Evolutionary conservation across 805 yeast genomes (phyloP).

Genomic region (Yarrowia sp.): DNA sequence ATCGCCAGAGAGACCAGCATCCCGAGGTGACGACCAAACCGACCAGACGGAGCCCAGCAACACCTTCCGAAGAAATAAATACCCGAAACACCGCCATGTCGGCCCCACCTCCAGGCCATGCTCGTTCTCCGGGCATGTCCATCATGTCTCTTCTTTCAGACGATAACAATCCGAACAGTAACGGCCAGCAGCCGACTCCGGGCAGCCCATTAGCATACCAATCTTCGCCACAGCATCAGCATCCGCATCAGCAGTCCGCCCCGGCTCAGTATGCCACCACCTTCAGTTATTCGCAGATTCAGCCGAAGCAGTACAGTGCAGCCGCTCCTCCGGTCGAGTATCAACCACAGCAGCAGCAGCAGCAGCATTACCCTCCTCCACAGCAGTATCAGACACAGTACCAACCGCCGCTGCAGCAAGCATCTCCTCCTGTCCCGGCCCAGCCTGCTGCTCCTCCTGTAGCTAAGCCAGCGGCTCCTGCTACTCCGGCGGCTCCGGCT

Average conservation of each 20-base stretch:
- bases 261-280: constrained; percentile 26
- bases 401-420: background rate
- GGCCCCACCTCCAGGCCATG: constrained; percentile 3
- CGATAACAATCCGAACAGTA: constrained; percentile 17
- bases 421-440: background rate
- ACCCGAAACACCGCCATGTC: background rate
- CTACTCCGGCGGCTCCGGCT: constrained; percentile 23
- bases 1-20: background rate
- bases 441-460: background rate
- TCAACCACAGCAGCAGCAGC: background rate
- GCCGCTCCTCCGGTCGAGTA: background rate
- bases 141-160: constrained; percentile 23
- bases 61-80: too few relatives aligned
- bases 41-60: too few relatives aligned
- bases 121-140: constrained; percentile 25
- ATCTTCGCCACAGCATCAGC: constrained; percentile 1
- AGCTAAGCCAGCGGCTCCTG: constrained; percentile 28
- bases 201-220: constrained; percentile 3
- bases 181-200: background rate
- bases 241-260: constrained; percentile 18
- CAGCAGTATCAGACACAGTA: constrained; percentile 15
- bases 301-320: constrained; percentile 9
- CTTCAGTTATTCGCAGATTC: background rate
- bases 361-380: background rate
- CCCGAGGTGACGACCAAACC: background rate